These are phyloP conservation scores for Floccularia luteovirens DNA, from an alignment of 768 basidiomycete species.

Conservation along the genomic window DNA sequence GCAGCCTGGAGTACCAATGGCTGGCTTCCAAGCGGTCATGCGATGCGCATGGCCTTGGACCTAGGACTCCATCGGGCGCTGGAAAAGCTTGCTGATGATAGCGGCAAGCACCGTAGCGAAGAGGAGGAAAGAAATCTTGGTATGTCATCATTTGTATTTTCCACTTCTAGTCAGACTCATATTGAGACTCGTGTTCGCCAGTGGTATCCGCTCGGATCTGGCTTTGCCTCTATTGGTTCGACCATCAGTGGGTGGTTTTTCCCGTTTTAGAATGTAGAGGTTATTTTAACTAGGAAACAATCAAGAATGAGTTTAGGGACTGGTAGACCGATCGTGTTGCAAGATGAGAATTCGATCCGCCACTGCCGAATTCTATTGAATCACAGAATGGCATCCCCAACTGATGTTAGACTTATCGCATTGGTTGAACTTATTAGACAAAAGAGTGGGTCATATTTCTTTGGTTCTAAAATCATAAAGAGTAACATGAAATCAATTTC, in stretches of 20 bases:
- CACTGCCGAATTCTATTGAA: constrained; percentile 76
- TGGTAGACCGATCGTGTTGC: constrained; percentile 82
- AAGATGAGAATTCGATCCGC: constrained; percentile 82
- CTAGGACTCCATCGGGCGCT: constrained; percentile 89
- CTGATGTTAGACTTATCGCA: constrained; percentile 83
- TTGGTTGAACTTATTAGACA: constrained; percentile 87
- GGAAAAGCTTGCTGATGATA: constrained; percentile 81
- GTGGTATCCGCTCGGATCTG: constrained; percentile 91
- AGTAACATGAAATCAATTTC: too few species aligned
- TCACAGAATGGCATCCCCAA: constrained; percentile 84
- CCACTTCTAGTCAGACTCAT: constrained; percentile 1
- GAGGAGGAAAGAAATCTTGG: constrained; percentile 87
- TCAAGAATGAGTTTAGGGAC: constrained; percentile 85
- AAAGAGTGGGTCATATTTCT: constrained; percentile 50
- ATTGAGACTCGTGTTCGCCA: constrained; percentile 15
- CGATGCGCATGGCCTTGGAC: constrained; percentile 93
- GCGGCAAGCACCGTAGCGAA: constrained; percentile 56
- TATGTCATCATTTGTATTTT: constrained; percentile 27
- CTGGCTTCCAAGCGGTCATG: constrained; percentile 93
- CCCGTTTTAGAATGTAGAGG: constrained; percentile 1
- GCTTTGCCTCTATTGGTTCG: constrained; percentile 94
- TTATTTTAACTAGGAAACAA: constrained; percentile 1
- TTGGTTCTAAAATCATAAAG: too few species aligned
- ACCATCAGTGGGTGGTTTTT: constrained; percentile 70
- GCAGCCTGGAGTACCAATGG: constrained; percentile 94